These are phyloP conservation scores for Clavispora phyllophila DNA, from an alignment of 805 yeast species.

Conservation along the genomic window DNA sequence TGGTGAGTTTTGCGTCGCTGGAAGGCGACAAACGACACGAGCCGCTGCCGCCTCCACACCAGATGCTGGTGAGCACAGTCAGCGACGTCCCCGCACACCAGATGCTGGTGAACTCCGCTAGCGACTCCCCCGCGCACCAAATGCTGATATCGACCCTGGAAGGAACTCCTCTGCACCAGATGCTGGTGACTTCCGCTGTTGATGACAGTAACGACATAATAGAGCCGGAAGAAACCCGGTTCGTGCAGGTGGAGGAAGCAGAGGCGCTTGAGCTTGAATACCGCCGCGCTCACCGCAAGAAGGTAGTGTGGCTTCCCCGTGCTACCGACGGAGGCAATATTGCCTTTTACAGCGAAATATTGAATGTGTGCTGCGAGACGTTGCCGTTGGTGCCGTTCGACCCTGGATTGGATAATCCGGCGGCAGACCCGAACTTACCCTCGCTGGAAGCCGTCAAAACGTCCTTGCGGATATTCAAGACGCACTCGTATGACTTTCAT, in stretches of 20 bases:
- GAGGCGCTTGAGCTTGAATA: constrained; percentile 23
- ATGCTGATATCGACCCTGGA: not conserved
- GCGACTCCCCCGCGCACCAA: not conserved
- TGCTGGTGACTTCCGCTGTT: constrained; percentile 1
- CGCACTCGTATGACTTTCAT: constrained; percentile 4
- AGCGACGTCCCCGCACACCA: not conserved
- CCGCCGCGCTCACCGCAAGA: constrained; percentile 13
- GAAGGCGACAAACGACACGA: constrained; percentile 17
- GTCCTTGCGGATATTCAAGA: constrained; percentile 12
- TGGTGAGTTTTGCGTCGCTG: constrained; percentile 46
- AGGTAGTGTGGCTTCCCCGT: constrained; percentile 55
- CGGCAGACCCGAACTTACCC: constrained; percentile 23
- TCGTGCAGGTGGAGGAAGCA: constrained; percentile 24
- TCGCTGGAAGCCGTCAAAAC: constrained; percentile 18
- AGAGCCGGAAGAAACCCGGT: constrained; percentile 16
- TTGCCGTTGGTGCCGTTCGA: constrained; percentile 43
- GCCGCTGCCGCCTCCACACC: not conserved
- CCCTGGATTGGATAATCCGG: constrained; percentile 15
- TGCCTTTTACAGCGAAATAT: constrained; percentile 54
- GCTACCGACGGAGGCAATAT: constrained; percentile 51
- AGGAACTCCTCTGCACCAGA: not conserved
- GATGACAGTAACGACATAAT: constrained; percentile 7
- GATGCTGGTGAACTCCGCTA: not conserved
- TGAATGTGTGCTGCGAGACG: constrained; percentile 54
- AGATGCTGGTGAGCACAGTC: not conserved